These are phyloP conservation scores for Rhynchosporium agropyri DNA, from an alignment of 2,329 filamentous ascomycete species.

Conservation along the genomic window DNA sequence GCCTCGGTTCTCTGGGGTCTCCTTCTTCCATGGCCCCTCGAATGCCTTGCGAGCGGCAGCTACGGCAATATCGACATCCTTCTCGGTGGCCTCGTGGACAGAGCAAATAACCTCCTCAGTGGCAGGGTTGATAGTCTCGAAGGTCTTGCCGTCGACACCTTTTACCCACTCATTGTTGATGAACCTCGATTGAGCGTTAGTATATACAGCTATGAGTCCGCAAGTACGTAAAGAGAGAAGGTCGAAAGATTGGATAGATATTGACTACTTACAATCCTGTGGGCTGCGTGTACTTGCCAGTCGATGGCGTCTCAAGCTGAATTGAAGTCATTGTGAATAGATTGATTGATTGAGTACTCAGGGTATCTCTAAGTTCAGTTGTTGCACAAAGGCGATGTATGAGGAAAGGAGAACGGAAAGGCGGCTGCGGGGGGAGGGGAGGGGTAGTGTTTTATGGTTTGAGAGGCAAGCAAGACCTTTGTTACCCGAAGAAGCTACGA, in stretches of 20 bases:
- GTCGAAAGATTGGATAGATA: slow-evolving; percentile 29
- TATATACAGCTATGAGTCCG: background rate
- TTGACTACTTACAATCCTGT: slow-evolving; percentile 47
- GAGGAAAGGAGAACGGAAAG: background rate
- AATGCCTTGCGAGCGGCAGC: slow-evolving; percentile 84
- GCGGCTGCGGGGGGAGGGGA: slow-evolving; percentile 5
- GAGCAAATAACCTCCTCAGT: slow-evolving; percentile 83
- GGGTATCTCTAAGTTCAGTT: slow-evolving; percentile 13
- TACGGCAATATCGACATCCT: slow-evolving; percentile 82
- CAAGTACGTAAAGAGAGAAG: background rate
- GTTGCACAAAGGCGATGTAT: slow-evolving; percentile 9
- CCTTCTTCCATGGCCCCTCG: slow-evolving; percentile 69
- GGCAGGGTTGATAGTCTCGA: slow-evolving; percentile 88
- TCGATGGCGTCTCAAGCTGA: slow-evolving; percentile 38
- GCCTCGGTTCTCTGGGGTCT: slow-evolving; percentile 72
- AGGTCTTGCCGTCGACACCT: slow-evolving; percentile 82
- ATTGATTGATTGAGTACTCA: slow-evolving; percentile 1
- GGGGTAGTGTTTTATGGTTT: slow-evolving; percentile 12
- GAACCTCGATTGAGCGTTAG: slow-evolving; percentile 45
- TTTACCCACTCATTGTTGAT: slow-evolving; percentile 93
- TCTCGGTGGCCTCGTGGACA: slow-evolving; percentile 83
- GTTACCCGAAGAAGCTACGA: background rate
- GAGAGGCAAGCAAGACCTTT: slow-evolving; percentile 4
- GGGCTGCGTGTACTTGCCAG: slow-evolving; percentile 43
- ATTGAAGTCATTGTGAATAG: slow-evolving; percentile 20